phyloP scores from a whole-genome alignment of 257 asterid species.

The Capsicum pubescens region DNA sequence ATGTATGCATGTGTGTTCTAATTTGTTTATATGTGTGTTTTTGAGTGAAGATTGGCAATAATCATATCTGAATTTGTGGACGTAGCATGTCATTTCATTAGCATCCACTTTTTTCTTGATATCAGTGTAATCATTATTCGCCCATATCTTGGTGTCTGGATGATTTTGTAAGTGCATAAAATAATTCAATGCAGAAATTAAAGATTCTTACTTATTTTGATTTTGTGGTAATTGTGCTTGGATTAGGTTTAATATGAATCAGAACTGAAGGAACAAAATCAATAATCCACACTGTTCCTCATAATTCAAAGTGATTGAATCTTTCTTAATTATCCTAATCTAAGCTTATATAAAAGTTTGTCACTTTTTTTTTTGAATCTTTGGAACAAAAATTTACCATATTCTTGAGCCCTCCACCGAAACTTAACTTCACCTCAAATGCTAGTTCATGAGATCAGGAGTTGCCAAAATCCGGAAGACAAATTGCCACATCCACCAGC shows the following conservation, averaged over 20 bases:
- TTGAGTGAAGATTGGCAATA: not conserved
- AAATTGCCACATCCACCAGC: not conserved
- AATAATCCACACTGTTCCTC: not conserved
- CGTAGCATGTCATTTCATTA: not conserved
- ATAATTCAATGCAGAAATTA: not conserved
- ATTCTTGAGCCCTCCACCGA: not conserved
- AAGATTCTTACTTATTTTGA: not conserved
- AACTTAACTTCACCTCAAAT: not conserved
- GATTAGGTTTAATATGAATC: not conserved
- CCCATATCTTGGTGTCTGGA: not conserved
- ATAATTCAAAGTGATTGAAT: not conserved
- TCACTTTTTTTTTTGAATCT: not conserved
- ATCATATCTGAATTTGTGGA: not conserved
- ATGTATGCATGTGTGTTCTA: not conserved
- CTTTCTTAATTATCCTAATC: not conserved
- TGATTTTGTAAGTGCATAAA: not conserved
- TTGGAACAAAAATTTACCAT: not conserved
- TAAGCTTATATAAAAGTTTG: not conserved
- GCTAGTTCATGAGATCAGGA: not conserved
- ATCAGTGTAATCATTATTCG: not conserved
- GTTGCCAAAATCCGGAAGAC: not conserved
- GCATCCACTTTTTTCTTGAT: not conserved
- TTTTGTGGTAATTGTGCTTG: not conserved
- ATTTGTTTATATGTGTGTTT: too few relatives aligned
- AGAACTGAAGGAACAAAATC: not conserved